Percentiles rank a stretch among this genome's conserved stretches.
phyloP scores from a whole-genome alignment of 1,139 yeast species.

The Geotrichum aggregatum region DNA sequence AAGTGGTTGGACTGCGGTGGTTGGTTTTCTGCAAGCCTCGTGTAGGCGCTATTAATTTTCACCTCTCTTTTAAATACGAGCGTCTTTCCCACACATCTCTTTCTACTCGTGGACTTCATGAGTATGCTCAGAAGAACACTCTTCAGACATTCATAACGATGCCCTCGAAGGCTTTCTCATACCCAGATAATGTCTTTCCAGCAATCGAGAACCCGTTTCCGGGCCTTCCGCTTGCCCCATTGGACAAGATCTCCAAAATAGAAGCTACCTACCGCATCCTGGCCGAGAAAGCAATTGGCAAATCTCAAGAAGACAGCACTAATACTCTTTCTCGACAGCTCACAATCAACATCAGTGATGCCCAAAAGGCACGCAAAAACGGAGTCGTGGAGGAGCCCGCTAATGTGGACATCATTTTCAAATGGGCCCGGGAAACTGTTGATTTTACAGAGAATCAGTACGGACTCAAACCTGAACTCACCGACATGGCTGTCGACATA shows the following conservation, averaged over 20 bases:
- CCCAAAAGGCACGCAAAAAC: background rate
- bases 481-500: conserved; percentile 31
- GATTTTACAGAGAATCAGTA: conserved; percentile 34
- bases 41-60: too few relatives aligned
- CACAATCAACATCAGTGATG: background rate
- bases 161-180: conserved; percentile 24
- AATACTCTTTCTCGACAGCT: conserved; percentile 3
- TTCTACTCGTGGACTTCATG: too few relatives aligned
- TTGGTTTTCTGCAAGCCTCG: too few relatives aligned
- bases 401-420: conserved; percentile 13
- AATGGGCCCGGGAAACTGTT: conserved; percentile 37
- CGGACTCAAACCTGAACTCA: conserved; percentile 28
- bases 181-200: conserved; percentile 36
- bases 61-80: too few relatives aligned
- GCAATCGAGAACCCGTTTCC: conserved; percentile 29
- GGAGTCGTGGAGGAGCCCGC: background rate
- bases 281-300: conserved; percentile 9
- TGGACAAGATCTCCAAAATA: conserved; percentile 29
- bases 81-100: too few relatives aligned
- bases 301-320: background rate
- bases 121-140: too few relatives aligned
- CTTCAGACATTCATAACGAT: too few relatives aligned
- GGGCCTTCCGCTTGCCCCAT: conserved; percentile 32
- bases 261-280: conserved; percentile 25
- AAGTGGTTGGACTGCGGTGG: too few relatives aligned